Evolutionary conservation across 2,329 filamentous ascomycete genomes (phyloP).

Genomic region (Trichoderma simmonsii): DNA sequence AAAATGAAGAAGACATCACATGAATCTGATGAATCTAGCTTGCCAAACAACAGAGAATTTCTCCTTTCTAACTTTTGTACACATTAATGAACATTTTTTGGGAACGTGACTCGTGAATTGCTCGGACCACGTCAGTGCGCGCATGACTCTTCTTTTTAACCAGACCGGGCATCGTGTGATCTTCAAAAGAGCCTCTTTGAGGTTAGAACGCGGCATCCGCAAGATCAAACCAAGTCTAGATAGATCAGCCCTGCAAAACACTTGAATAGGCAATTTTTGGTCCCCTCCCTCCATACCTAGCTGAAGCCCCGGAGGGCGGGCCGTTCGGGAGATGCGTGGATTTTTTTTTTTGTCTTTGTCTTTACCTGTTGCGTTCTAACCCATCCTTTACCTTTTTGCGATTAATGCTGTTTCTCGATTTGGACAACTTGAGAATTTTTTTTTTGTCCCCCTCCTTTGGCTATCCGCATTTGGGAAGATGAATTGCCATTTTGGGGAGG

Average conservation of each 20-base stretch:
- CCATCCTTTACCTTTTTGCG: slow-evolving; percentile 17
- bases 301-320: not conserved
- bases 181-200: slow-evolving; percentile 3
- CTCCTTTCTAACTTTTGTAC: slow-evolving; percentile 18
- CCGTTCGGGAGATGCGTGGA: not conserved
- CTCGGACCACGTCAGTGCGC: not conserved
- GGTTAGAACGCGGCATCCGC: slow-evolving; percentile 10
- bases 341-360: not conserved
- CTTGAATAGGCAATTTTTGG: slow-evolving; percentile 16
- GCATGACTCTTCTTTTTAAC: not conserved
- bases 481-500: slow-evolving; percentile 21
- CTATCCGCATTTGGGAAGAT: slow-evolving; percentile 18
- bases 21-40: slow-evolving; percentile 20
- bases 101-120: not conserved
- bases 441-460: not conserved
- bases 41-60: slow-evolving; percentile 16
- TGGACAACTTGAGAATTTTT: not conserved
- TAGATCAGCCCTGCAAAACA: slow-evolving; percentile 8
- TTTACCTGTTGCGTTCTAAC: not conserved
- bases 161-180: not conserved
- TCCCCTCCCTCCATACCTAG: not conserved
- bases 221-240: not conserved
- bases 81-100: not conserved
- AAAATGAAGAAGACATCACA: slow-evolving; percentile 15
- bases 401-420: not conserved